Evolutionary conservation across 1,284 basidiomycete genomes (phyloP).

Genomic region (Phellinidium pouzarii): DNA sequence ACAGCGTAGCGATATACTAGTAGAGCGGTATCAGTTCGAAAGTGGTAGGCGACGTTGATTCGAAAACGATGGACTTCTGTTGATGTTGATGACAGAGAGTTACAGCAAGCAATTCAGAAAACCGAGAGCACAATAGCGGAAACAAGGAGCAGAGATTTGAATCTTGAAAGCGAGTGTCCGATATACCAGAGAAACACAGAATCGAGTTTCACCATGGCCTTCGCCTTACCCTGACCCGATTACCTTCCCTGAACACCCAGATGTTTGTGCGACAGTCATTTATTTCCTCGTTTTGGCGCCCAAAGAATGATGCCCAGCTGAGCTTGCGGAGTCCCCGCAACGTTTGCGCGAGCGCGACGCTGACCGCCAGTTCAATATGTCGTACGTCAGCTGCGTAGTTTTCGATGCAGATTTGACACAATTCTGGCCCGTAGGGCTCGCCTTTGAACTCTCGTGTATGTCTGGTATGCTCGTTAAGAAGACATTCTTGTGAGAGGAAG

Average conservation of each 20-base stretch:
- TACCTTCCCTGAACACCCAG: slow-evolving; percentile 13
- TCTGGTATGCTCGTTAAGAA: slow-evolving; percentile 38
- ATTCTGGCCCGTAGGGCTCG: slow-evolving; percentile 17
- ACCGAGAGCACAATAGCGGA: not conserved
- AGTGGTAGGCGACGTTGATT: no score
- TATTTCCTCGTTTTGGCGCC: slow-evolving; percentile 14
- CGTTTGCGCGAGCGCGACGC: slow-evolving; percentile 12
- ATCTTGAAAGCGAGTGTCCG: not conserved
- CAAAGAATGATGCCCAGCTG: slow-evolving; percentile 16
- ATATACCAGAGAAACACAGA: not conserved
- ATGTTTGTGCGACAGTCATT: slow-evolving; percentile 12
- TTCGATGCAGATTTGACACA: slow-evolving; percentile 15
- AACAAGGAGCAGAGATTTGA: not conserved
- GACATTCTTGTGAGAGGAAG: slow-evolving; percentile 43
- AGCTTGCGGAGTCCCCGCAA: slow-evolving; percentile 8
- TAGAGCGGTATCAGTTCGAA: no score
- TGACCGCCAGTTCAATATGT: slow-evolving; percentile 13
- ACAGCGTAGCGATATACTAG: no score
- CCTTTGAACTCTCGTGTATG: slow-evolving; percentile 23
- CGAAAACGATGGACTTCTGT: no score
- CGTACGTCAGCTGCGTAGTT: slow-evolving; percentile 9
- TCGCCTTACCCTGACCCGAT: slow-evolving; percentile 12
- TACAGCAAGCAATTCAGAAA: no score
- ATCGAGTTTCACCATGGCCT: slow-evolving; percentile 11
- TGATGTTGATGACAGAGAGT: no score